Evolutionary conservation across 2,329 filamentous ascomycete species (phyloP).

Genomic region (Hypoxylon rubiginosum): DNA sequence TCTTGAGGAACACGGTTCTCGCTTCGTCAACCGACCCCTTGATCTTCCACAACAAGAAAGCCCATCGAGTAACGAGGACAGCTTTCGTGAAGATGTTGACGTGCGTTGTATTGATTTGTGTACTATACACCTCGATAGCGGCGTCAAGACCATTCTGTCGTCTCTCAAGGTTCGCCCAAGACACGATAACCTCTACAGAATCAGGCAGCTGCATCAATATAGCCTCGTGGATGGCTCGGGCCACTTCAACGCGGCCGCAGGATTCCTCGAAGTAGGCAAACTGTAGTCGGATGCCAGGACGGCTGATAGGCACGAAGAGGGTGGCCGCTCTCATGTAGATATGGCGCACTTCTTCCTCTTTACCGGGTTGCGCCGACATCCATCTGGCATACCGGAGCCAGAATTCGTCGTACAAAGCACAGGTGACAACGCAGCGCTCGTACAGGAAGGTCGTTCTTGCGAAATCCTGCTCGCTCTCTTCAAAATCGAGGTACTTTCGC

Average conservation of each 20-base stretch:
- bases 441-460: conserved; percentile 85
- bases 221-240: conserved; percentile 85
- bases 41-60: conserved; percentile 86
- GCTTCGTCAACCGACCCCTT: conserved; percentile 86
- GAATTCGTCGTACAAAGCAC: conserved; percentile 96
- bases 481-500: conserved; percentile 96
- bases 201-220: conserved; percentile 83
- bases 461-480: conserved; percentile 86
- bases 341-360: conserved; percentile 90
- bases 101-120: conserved; percentile 79
- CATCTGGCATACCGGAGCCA: conserved; percentile 98
- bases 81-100: conserved; percentile 86
- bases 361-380: conserved; percentile 85
- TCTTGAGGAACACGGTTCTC: conserved; percentile 84
- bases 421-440: conserved; percentile 92
- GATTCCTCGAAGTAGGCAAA: conserved; percentile 97
- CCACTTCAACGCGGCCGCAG: conserved; percentile 79
- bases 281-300: conserved; percentile 85
- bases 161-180: conserved; percentile 87
- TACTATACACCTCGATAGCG: conserved; percentile 85
- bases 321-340: conserved; percentile 91
- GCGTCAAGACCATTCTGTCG: conserved; percentile 87
- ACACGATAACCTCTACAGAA: conserved; percentile 88
- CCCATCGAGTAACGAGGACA: conserved; percentile 89
- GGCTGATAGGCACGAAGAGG: conserved; percentile 87